Percentiles rank a stretch among this genome's conserved stretches.
Evolutionary conservation across 2,329 filamentous ascomycete genomes (phyloP).

Genomic region (Canariomyces notabilis): DNA sequence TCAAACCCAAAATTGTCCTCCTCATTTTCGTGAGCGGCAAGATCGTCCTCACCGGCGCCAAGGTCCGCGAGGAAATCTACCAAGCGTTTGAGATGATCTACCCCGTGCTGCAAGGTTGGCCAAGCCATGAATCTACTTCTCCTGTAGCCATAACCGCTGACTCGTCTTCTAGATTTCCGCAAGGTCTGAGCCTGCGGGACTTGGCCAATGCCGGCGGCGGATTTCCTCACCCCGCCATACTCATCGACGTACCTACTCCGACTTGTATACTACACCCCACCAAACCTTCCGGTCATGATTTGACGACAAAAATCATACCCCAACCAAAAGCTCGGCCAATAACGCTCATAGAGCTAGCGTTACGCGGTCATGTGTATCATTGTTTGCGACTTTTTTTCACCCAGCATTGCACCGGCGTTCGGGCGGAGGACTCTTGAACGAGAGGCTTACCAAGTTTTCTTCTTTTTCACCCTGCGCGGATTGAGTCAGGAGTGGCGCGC

Average conservation of each 20-base stretch:
- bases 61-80: constrained; percentile 97
- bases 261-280: constrained; percentile 20
- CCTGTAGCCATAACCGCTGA: constrained; percentile 5
- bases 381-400: constrained; percentile 29
- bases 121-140: not conserved
- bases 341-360: constrained; percentile 13
- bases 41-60: constrained; percentile 95
- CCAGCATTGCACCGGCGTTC: constrained; percentile 58
- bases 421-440: constrained; percentile 31
- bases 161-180: constrained; percentile 23
- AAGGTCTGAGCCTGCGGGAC: constrained; percentile 21
- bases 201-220: not conserved
- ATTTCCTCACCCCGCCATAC: not conserved
- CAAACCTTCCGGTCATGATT: constrained; percentile 20
- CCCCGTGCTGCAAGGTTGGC: constrained; percentile 80
- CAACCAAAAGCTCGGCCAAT: constrained; percentile 16
- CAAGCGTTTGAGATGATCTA: constrained; percentile 97
- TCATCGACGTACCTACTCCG: constrained; percentile 1
- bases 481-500: not conserved
- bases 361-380: constrained; percentile 34
- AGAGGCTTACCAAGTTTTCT: constrained; percentile 3
- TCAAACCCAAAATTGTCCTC: constrained; percentile 98
- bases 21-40: constrained; percentile 98
- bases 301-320: constrained; percentile 22
- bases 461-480: not conserved